Evolutionary conservation across 2,329 filamentous ascomycete species (phyloP).

Genomic region (Botryotinia calthae): DNA sequence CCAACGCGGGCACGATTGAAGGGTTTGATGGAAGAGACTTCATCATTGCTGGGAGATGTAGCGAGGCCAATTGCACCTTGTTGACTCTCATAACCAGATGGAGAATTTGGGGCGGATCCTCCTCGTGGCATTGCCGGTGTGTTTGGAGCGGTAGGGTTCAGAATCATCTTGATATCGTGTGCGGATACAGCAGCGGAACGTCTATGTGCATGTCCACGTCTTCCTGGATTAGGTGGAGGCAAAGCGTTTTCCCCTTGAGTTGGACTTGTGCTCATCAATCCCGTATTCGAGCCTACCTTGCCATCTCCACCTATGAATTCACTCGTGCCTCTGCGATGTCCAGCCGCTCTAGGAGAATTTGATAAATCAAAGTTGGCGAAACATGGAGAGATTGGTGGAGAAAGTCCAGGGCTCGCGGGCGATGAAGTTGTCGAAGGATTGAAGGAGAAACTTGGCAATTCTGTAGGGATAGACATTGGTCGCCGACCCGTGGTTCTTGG

Average conservation of each 20-base stretch:
- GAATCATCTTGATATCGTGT: slow-evolving; percentile 71
- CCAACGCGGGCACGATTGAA: slow-evolving; percentile 65
- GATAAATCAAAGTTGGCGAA: slow-evolving; percentile 17
- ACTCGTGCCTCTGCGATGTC: slow-evolving; percentile 75
- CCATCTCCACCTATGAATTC: slow-evolving; percentile 79
- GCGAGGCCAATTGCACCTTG: neutral
- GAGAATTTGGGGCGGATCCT: slow-evolving; percentile 44
- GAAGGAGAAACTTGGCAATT: slow-evolving; percentile 19
- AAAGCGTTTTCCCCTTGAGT: slow-evolving; percentile 62
- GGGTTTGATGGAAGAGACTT: slow-evolving; percentile 24
- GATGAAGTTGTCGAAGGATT: slow-evolving; percentile 37
- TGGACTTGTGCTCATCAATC: slow-evolving; percentile 65
- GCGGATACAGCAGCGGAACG: slow-evolving; percentile 74
- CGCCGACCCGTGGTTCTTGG: slow-evolving; percentile 51
- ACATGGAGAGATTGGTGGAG: slow-evolving; percentile 52
- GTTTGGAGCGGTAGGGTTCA: slow-evolving; percentile 46
- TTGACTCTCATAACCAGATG: slow-evolving; percentile 37
- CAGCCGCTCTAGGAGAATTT: slow-evolving; percentile 50
- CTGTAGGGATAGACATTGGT: slow-evolving; percentile 44
- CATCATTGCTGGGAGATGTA: slow-evolving; percentile 7
- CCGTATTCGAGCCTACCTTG: slow-evolving; percentile 41
- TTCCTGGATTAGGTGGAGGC: slow-evolving; percentile 49
- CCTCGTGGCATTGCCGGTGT: slow-evolving; percentile 26
- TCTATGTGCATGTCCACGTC: slow-evolving; percentile 74
- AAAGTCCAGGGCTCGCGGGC: slow-evolving; percentile 45